Percentiles rank a stretch among this genome's conserved stretches.
Conservation (phyloP, 306 rosid genomes). For the Argentina anserina region DNA sequence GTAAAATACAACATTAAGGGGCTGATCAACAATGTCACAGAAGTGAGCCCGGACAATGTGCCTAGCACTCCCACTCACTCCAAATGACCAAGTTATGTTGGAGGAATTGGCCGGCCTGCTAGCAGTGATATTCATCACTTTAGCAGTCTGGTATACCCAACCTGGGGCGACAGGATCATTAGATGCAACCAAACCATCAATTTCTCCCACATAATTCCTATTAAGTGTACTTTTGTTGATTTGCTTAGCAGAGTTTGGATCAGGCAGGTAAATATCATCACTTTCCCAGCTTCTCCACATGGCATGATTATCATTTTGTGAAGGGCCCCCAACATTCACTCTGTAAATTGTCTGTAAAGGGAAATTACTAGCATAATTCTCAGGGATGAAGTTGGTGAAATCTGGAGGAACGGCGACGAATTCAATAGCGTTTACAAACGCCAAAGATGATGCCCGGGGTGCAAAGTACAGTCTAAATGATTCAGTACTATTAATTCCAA, state of each 20-base stretch:
- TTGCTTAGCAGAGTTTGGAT: neutral
- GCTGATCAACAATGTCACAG: conserved; percentile 17
- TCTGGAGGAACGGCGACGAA: conserved; percentile 28
- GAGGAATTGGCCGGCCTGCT: neutral
- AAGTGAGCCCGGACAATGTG: conserved; percentile 41
- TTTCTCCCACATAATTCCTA: neutral
- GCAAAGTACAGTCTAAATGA: conserved; percentile 25
- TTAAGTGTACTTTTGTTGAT: neutral
- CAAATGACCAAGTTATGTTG: conserved; percentile 34
- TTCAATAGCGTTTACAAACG: conserved; percentile 53
- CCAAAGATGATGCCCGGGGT: conserved; percentile 37
- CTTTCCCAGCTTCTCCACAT: conserved; percentile 31
- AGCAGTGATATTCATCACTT: neutral
- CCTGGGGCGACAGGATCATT: conserved; percentile 2
- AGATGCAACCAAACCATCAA: neutral
- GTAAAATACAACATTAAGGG: neutral
- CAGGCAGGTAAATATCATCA: conserved; percentile 2
- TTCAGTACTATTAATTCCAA: neutral
- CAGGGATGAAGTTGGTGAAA: conserved; percentile 2
- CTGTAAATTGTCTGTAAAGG: conserved; percentile 26
- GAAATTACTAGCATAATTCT: neutral
- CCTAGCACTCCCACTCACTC: neutral
- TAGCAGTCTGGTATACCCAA: conserved; percentile 30
- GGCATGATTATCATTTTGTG: neutral
- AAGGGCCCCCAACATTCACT: conserved; percentile 39